Evolutionary conservation across 805 yeast genomes (phyloP).

Genomic region (Priceomyces haplophilus): DNA sequence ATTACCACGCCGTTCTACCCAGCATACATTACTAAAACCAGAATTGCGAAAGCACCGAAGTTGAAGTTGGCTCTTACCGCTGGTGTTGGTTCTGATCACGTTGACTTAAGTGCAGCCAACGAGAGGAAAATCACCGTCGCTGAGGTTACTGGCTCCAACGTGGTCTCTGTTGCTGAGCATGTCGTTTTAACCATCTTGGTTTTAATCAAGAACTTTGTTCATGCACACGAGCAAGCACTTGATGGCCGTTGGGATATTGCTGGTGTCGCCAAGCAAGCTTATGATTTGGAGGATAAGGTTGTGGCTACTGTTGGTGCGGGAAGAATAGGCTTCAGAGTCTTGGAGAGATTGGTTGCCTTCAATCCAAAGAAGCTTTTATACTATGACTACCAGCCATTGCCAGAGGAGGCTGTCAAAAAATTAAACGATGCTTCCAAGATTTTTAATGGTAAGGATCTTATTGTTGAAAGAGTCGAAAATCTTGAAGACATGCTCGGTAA

Average conservation of each 20-base stretch:
- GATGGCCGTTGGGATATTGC: constrained; percentile 74
- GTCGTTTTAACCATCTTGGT: constrained; percentile 70
- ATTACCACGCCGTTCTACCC: constrained; percentile 86
- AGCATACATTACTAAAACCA: constrained; percentile 64
- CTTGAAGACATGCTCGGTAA: constrained; percentile 64
- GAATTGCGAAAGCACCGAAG: constrained; percentile 67
- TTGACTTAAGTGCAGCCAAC: constrained; percentile 68
- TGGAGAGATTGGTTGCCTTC: constrained; percentile 69
- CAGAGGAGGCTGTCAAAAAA: constrained; percentile 45
- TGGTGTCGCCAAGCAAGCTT: constrained; percentile 66
- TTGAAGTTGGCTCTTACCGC: constrained; percentile 72
- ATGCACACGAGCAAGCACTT: constrained; percentile 69
- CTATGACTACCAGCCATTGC: constrained; percentile 70
- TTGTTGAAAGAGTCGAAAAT: constrained; percentile 56
- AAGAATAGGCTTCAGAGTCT: constrained; percentile 73
- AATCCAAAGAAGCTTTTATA: constrained; percentile 71
- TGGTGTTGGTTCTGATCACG: constrained; percentile 83
- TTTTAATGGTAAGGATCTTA: constrained; percentile 47
- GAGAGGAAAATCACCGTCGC: constrained; percentile 62
- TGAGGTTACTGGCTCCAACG: constrained; percentile 83
- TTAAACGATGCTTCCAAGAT: constrained; percentile 35
- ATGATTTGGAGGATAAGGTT: constrained; percentile 72
- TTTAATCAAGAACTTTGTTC: constrained; percentile 73
- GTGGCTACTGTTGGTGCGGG: constrained; percentile 83
- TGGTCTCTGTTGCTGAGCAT: constrained; percentile 78